Percentiles rank a stretch among this genome's conserved stretches.
Conservation (phyloP, 306 rosid species). For the Dryas drummondii region DNA sequence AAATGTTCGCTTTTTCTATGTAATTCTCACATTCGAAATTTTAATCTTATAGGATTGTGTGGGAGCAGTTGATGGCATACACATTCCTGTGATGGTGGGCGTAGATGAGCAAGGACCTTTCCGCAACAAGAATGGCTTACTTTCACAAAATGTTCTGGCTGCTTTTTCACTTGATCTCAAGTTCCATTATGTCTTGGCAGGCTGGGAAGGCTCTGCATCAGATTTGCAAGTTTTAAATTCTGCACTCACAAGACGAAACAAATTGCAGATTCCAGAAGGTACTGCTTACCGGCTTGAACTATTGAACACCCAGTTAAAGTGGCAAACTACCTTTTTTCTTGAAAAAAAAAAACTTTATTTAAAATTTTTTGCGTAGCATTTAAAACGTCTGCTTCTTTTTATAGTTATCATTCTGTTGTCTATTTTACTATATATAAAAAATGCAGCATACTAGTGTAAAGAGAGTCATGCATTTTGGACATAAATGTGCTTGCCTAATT, state of each 20-base stretch:
- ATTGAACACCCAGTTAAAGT: background rate
- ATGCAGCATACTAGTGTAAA: too few relatives aligned
- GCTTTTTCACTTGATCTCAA: constrained; percentile 91
- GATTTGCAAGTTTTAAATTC: constrained; percentile 82
- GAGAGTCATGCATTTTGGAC: too few relatives aligned
- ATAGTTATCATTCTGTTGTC: background rate
- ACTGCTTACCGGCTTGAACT: constrained; percentile 7
- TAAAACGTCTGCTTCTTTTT: background rate
- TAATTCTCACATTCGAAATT: constrained; percentile 15
- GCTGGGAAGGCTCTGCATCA: constrained; percentile 96
- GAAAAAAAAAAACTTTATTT: too few relatives aligned
- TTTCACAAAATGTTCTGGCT: constrained; percentile 75
- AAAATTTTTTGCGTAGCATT: background rate
- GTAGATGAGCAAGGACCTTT: constrained; percentile 96
- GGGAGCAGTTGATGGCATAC: constrained; percentile 76
- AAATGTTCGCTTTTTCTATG: constrained; percentile 8
- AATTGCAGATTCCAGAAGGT: constrained; percentile 79
- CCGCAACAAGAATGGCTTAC: constrained; percentile 82
- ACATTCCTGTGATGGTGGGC: constrained; percentile 85
- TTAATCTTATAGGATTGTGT: constrained; percentile 64
- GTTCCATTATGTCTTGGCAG: constrained; percentile 88
- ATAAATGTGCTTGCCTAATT: too few relatives aligned
- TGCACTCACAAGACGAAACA: constrained; percentile 71
- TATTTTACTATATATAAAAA: background rate
- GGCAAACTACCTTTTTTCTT: background rate